Evolutionary conservation across 345 rosid genomes (phyloP).

Genomic region (Citrus mangshanensis): DNA sequence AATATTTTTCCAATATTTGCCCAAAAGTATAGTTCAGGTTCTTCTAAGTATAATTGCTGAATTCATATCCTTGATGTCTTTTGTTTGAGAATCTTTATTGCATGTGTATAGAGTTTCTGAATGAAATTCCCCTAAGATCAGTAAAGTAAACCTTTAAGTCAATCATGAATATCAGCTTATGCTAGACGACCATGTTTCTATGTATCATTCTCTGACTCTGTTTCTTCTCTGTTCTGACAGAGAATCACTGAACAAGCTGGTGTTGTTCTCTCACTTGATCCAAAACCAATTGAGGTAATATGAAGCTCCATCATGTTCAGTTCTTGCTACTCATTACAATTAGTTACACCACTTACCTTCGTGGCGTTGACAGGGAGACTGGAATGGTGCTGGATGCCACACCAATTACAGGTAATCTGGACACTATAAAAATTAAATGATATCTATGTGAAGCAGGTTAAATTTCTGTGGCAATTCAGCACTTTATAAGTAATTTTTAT

Average conservation of each 20-base stretch:
- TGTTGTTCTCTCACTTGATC: slow-evolving; percentile 87
- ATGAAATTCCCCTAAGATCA: neutral
- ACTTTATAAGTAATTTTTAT: neutral
- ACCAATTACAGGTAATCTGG: slow-evolving; percentile 69
- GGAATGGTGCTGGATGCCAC: slow-evolving; percentile 99
- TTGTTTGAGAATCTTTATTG: neutral
- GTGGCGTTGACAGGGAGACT: slow-evolving; percentile 62
- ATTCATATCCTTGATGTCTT: neutral
- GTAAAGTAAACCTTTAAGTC: neutral
- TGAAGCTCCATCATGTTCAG: neutral
- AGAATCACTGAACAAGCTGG: slow-evolving; percentile 98
- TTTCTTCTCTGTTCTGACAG: slow-evolving; percentile 37
- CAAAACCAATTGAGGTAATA: slow-evolving; percentile 85
- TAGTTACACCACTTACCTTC: slow-evolving; percentile 2
- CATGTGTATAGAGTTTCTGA: neutral
- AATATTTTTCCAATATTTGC: neutral
- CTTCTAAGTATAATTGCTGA: neutral
- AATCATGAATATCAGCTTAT: neutral
- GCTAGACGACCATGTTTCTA: neutral
- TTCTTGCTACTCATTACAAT: neutral
- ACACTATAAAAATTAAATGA: neutral
- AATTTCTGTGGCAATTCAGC: neutral
- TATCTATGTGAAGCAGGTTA: neutral
- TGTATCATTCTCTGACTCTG: neutral
- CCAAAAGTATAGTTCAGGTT: neutral